A percentile compares a stretch with the other conserved stretches of the same genome.
phyloP scores from a whole-genome alignment of 176 grass and related monocot species.

The Puccinellia tenuiflora region DNA sequence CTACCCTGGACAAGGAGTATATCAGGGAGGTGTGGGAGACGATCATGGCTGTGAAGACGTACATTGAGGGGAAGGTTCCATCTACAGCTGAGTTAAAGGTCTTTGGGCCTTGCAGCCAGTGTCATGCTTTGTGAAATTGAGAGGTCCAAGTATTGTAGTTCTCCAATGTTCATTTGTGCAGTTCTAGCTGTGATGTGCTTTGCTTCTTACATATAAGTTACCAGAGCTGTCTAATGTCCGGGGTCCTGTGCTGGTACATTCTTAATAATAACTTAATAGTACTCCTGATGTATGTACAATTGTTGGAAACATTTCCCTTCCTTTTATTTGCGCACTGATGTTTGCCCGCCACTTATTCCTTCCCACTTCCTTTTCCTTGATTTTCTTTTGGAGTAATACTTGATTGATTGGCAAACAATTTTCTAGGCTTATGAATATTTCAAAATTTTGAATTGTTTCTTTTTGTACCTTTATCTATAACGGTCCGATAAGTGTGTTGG shows the following conservation, averaged over 20 bases:
- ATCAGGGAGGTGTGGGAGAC: background rate
- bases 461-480: background rate
- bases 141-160: too few species aligned
- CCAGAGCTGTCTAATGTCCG: too few species aligned
- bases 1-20: background rate
- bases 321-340: too few species aligned
- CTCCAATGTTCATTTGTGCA: too few species aligned
- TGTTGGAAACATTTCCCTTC: too few species aligned
- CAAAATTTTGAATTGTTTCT: background rate
- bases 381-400: background rate
- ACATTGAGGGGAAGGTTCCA: background rate
- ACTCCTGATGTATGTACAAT: too few species aligned
- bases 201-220: too few species aligned
- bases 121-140: background rate
- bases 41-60: background rate
- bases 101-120: background rate
- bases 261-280: too few species aligned
- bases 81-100: background rate
- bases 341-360: background rate
- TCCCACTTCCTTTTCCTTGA: too few species aligned
- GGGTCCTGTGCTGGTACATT: too few species aligned
- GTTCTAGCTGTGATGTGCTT: too few species aligned
- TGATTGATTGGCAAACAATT: background rate
- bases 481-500: too few species aligned
- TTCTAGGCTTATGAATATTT: background rate